Conservation (phyloP, 2,329 filamentous ascomycete species). For the Penicillium sp. region DNA sequence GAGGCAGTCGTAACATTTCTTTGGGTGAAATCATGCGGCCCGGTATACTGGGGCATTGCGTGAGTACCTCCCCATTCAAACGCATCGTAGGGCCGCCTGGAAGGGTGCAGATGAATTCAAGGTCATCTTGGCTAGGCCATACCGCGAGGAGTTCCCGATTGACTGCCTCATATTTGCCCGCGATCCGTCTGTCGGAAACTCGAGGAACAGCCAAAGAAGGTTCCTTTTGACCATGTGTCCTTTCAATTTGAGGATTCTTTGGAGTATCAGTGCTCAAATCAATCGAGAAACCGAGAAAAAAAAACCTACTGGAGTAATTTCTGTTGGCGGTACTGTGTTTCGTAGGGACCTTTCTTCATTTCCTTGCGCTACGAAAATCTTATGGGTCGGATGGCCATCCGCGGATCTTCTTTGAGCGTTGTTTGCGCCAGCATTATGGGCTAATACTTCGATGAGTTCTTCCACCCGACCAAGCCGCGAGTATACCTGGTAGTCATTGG, state of each 20-base stretch:
- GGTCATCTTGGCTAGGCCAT: constrained; percentile 44
- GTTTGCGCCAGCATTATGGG: neutral
- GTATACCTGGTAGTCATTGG: constrained; percentile 19
- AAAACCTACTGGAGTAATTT: neutral
- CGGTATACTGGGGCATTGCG: constrained; percentile 10
- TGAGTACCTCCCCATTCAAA: constrained; percentile 38
- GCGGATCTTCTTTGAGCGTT: neutral
- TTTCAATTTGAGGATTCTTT: neutral
- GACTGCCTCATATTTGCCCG: constrained; percentile 22
- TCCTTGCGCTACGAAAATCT: neutral
- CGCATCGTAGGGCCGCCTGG: constrained; percentile 33
- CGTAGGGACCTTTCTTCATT: neutral
- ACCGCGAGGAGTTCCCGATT: constrained; percentile 33
- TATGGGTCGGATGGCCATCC: neutral
- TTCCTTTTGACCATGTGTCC: neutral
- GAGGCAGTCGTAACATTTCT: constrained; percentile 40
- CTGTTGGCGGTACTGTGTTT: neutral
- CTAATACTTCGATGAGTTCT: constrained; percentile 24
- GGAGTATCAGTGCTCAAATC: neutral
- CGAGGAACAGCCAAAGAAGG: neutral
- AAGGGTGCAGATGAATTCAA: constrained; percentile 38
- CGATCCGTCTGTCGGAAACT: neutral
- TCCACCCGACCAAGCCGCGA: constrained; percentile 13
- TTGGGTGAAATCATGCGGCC: constrained; percentile 14
- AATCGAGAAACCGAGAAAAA: no score